These are phyloP conservation scores for Suillus occidentalis DNA, from an alignment of 768 basidiomycete species.

Conservation along the genomic window DNA sequence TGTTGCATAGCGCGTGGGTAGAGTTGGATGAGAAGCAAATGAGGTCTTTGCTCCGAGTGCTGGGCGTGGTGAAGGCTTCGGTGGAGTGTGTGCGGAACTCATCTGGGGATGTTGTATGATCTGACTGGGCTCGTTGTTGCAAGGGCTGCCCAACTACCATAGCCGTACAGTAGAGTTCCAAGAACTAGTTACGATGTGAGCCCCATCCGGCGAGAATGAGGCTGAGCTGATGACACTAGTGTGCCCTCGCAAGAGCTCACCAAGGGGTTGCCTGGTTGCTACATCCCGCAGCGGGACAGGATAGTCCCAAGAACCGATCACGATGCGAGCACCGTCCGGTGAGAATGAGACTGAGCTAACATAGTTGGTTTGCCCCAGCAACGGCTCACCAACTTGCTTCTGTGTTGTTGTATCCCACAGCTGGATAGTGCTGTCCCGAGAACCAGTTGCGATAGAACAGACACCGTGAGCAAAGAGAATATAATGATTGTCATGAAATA, in stretches of 20 bases:
- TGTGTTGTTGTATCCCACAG: background rate
- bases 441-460: background rate
- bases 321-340: background rate
- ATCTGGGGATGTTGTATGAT: background rate
- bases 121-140: no score
- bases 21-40: background rate
- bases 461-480: no score
- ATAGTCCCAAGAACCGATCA: background rate
- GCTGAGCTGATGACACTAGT: background rate
- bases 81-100: background rate
- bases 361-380: background rate
- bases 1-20: background rate
- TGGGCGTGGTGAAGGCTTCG: background rate
- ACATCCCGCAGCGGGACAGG: background rate
- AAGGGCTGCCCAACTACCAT: background rate
- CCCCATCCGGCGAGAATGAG: background rate
- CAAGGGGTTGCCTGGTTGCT: background rate
- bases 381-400: background rate
- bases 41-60: background rate
- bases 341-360: conserved; percentile 1
- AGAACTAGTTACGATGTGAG: background rate
- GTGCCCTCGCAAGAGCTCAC: background rate
- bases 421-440: background rate
- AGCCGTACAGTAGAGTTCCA: background rate
- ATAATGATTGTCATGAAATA: no score